Conservation (phyloP, 2,329 filamentous ascomycete species). For the Penicillium concentricum region DNA sequence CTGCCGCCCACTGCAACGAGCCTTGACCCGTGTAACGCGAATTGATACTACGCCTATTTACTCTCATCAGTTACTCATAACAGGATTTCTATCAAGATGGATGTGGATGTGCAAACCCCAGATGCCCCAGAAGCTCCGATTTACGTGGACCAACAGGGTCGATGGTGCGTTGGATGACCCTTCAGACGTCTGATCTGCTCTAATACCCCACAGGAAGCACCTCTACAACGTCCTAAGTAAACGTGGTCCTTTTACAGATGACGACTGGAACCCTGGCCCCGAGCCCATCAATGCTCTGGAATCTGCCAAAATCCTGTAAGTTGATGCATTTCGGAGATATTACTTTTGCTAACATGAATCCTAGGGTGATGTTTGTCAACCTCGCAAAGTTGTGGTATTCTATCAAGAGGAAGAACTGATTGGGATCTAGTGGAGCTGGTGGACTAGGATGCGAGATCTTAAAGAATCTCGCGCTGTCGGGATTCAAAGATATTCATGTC, state of each 20-base stretch:
- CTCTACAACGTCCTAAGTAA: conserved; percentile 77
- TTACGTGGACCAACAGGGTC: conserved; percentile 4
- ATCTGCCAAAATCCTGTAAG: conserved; percentile 72
- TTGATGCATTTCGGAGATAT: neutral
- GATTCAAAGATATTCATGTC: conserved; percentile 95
- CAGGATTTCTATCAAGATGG: conserved; percentile 1
- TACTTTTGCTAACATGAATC: conserved; percentile 20
- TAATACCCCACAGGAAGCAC: conserved; percentile 63
- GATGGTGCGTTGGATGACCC: conserved; percentile 16
- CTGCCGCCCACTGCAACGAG: neutral
- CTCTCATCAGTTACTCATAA: neutral
- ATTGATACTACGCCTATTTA: conserved; percentile 5
- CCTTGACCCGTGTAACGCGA: neutral
- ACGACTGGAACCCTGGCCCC: conserved; percentile 54
- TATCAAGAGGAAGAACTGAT: neutral
- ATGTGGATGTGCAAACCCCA: neutral
- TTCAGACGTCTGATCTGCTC: neutral
- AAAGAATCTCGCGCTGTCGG: conserved; percentile 91
- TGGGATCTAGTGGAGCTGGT: conserved; percentile 72
- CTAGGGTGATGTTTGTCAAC: conserved; percentile 53
- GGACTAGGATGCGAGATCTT: conserved; percentile 94
- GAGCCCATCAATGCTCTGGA: conserved; percentile 59
- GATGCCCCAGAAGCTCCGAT: neutral
- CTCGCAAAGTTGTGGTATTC: neutral
- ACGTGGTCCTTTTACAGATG: conserved; percentile 77